A percentile compares a stretch with the other conserved stretches of the same genome.
Evolutionary conservation across 176 grass and related monocot genomes (phyloP).

Genomic region (Carex kokanica): DNA sequence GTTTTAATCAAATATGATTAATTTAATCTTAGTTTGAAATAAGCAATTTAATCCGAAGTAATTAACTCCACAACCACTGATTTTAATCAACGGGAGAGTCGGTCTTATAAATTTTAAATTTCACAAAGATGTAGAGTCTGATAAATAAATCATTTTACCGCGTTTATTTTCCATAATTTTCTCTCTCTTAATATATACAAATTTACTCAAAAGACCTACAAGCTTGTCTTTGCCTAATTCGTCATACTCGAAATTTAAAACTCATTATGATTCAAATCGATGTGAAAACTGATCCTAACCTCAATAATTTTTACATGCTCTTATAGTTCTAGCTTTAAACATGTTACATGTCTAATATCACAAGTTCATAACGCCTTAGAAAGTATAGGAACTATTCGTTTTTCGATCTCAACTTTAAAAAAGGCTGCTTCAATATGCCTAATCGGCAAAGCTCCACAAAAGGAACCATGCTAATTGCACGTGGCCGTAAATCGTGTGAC

Average conservation of each 20-base stretch:
- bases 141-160: not conserved
- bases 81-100: not conserved
- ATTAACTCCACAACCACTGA: too few relatives aligned
- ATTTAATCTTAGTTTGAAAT: too few relatives aligned
- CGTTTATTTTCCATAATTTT: not conserved
- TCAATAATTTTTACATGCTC: not conserved
- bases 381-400: not conserved
- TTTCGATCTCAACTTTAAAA: not conserved
- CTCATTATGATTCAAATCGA: not conserved
- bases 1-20: too few relatives aligned
- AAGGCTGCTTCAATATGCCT: conserved; percentile 1
- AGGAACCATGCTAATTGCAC: not conserved
- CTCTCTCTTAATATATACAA: too few relatives aligned
- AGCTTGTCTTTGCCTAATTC: not conserved
- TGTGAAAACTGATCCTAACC: too few relatives aligned
- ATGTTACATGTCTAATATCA: not conserved
- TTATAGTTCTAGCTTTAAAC: not conserved
- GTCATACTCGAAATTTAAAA: not conserved
- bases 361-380: not conserved
- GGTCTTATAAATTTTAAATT: not conserved
- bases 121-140: not conserved
- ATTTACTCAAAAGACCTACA: not conserved
- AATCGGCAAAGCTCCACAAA: not conserved
- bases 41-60: too few relatives aligned
- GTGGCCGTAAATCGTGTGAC: conserved; percentile 9